Evolutionary conservation across 192 early-diverging fungal genomes (phyloP).

Genomic region (Backusella australiensis): DNA sequence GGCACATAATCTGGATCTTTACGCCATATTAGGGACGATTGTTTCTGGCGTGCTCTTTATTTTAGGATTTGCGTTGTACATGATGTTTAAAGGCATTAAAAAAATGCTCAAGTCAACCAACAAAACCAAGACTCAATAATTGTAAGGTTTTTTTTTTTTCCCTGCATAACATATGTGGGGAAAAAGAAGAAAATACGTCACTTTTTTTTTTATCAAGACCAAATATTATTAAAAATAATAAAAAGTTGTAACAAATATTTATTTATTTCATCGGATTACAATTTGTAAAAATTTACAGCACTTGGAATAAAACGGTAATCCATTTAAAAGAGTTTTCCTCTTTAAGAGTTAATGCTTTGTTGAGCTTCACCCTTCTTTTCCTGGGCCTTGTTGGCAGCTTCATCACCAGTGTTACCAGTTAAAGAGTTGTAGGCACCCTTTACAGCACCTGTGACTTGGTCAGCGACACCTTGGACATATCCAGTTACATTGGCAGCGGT

Average conservation of each 20-base stretch:
- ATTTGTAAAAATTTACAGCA: neutral
- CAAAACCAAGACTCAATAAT: neutral
- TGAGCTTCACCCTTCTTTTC: slow-evolving; percentile 19
- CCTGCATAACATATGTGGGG: too few species aligned
- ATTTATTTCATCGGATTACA: neutral
- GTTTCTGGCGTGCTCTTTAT: neutral
- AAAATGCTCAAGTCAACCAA: neutral
- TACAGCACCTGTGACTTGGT: slow-evolving; percentile 30
- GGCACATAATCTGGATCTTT: neutral
- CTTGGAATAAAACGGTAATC: neutral
- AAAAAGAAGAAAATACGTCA: too few species aligned
- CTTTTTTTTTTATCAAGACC: too few species aligned
- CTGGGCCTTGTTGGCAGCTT: slow-evolving; percentile 1
- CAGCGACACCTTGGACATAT: slow-evolving; percentile 24
- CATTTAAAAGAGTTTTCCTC: neutral
- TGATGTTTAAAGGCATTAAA: neutral
- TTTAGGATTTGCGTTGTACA: neutral
- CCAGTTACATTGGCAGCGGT: slow-evolving; percentile 21
- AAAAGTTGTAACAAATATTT: neutral
- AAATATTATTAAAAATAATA: too few species aligned
- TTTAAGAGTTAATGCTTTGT: slow-evolving; percentile 9
- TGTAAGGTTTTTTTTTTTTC: neutral
- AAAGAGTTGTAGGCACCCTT: slow-evolving; percentile 23
- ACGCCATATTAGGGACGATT: neutral
- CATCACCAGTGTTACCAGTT: slow-evolving; percentile 14